Conservation (phyloP, 805 yeast species). For the Kazachstania viticola region DNA sequence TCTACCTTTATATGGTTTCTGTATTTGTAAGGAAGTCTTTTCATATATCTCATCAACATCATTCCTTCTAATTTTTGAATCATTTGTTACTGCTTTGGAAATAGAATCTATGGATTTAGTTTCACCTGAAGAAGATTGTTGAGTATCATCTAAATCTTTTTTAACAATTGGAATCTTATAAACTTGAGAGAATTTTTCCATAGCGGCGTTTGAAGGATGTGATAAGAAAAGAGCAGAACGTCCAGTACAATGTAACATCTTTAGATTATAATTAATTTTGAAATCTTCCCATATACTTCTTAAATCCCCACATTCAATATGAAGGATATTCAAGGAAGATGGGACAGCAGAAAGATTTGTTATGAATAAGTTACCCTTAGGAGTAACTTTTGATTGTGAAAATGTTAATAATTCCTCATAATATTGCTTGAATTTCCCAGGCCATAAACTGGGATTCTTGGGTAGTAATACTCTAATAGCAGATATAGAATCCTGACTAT, state of each 20-base stretch:
- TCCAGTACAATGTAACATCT: conserved; percentile 74
- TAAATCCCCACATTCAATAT: conserved; percentile 51
- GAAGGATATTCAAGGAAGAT: conserved; percentile 58
- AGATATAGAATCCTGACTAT: conserved; percentile 45
- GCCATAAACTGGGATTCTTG: conserved; percentile 25
- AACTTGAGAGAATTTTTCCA: conserved; percentile 70
- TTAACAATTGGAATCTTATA: conserved; percentile 41
- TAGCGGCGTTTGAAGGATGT: conserved; percentile 66
- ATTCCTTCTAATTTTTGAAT: not conserved
- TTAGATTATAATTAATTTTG: conserved; percentile 63
- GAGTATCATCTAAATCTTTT: not conserved
- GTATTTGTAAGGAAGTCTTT: not conserved
- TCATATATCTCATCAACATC: not conserved
- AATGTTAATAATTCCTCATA: conserved; percentile 53
- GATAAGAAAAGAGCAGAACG: conserved; percentile 63
- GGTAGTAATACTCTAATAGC: conserved; percentile 51
- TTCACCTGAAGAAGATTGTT: not conserved
- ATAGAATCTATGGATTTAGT: not conserved
- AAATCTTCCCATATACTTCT: conserved; percentile 44
- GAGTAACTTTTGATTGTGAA: conserved; percentile 55
- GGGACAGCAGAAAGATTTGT: conserved; percentile 78
- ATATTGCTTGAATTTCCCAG: conserved; percentile 40
- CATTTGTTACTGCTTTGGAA: not conserved
- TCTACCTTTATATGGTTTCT: not conserved
- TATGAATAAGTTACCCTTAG: conserved; percentile 54